Conservation (phyloP, 495 filamentous ascomycete genomes). For the Pseudevernia furfuracea region DNA sequence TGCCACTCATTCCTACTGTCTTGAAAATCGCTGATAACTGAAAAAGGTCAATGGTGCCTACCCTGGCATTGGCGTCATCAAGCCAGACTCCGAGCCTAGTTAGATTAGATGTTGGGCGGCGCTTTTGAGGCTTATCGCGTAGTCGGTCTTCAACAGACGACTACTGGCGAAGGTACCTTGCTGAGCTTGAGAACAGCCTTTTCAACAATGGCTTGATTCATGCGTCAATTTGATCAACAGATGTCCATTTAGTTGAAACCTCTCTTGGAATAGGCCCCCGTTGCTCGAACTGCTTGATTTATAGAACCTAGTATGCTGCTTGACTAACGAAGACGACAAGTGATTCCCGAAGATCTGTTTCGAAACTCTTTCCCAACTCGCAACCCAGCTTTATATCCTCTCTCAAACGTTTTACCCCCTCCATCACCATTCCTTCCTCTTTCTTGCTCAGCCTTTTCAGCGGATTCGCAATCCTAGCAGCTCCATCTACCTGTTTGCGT, state of each 20-base stretch:
- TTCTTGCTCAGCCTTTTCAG: not conserved
- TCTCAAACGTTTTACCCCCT: not conserved
- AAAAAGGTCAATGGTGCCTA: slow-evolving; percentile 7
- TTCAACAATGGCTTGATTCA: too few relatives aligned
- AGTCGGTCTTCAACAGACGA: too few relatives aligned
- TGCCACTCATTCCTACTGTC: not conserved
- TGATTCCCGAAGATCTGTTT: too few relatives aligned
- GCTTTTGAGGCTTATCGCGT: too few relatives aligned
- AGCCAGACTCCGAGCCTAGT: slow-evolving; percentile 1
- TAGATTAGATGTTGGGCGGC: not conserved
- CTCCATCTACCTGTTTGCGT: not conserved
- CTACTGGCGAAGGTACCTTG: too few relatives aligned
- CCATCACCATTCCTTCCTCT: not conserved
- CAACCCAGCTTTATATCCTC: not conserved
- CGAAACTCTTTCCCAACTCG: not conserved
- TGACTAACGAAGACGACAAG: too few relatives aligned
- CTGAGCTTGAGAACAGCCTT: too few relatives aligned
- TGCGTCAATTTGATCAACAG: too few relatives aligned
- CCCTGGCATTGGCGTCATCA: slow-evolving; percentile 4
- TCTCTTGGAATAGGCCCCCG: too few relatives aligned
- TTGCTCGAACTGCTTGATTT: too few relatives aligned
- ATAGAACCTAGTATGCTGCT: too few relatives aligned
- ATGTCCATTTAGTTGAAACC: too few relatives aligned
- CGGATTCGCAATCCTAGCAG: not conserved
- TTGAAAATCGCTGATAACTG: not conserved